Percentiles rank a stretch among this genome's conserved stretches.
Conservation (phyloP, 129 eudicot genomes). For the Ambrosia artemisiifolia region DNA sequence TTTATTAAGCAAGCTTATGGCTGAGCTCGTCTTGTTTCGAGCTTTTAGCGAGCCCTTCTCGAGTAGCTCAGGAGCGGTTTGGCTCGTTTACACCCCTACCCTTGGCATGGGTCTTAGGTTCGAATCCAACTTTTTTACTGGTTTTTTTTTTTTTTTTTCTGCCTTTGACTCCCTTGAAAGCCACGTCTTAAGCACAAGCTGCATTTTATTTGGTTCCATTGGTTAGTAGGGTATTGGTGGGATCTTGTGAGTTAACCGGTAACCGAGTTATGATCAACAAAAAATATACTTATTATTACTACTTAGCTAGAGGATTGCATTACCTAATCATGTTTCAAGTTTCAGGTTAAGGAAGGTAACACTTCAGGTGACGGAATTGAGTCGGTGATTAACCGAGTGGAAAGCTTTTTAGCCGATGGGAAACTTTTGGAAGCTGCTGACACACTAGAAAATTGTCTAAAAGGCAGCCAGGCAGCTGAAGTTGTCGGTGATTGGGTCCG, state of each 20-base stretch:
- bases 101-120: background rate
- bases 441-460: slow-evolving; percentile 74
- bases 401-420: slow-evolving; percentile 66
- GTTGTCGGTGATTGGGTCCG: slow-evolving; percentile 68
- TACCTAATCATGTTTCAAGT: background rate
- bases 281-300: background rate
- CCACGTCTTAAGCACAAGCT: background rate
- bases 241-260: too few species aligned
- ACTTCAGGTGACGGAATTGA: slow-evolving; percentile 83
- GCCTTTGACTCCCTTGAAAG: background rate
- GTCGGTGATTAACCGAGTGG: slow-evolving; percentile 74
- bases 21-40: too few species aligned
- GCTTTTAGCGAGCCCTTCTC: too few species aligned
- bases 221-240: background rate
- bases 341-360: slow-evolving; percentile 76
- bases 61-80: too few species aligned
- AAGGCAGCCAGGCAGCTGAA: slow-evolving; percentile 72
- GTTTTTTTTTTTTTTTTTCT: too few species aligned
- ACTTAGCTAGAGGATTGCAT: background rate
- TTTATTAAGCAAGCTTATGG: too few species aligned
- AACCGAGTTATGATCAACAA: too few species aligned
- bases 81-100: too few species aligned
- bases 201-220: background rate
- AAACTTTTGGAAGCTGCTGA: slow-evolving; percentile 82
- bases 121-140: background rate